Base-by-base conservation (phyloP, 73 alveolate genomes). In the Paramecium biaurelia region DNA sequence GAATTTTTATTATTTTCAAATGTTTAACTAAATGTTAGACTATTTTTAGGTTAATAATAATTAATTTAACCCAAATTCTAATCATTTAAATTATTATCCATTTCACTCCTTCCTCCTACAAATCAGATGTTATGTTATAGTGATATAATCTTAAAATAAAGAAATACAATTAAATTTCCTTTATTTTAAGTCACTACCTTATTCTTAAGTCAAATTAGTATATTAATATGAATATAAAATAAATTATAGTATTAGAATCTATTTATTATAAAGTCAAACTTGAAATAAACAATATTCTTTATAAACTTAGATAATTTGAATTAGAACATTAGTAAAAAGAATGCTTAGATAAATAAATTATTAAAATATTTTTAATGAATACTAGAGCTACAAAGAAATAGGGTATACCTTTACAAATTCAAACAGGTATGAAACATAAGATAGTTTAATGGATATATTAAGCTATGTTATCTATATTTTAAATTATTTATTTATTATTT, bases 401-500 rank as follows among this genome's bases (percentile, higher is more conserved):
- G 84, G 12, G 84, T 32, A 12, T 63, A 30, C 84, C 41, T 26
- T 63, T 9, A 30, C 84, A 63, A 26, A 30, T 26, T 30, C 20
- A 28, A 4, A 26, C 84, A 63, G 84, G 84, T 63, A 63, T 63
- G 28, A 30, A 53, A 63, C 26, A 63, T 63, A 63, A 63, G 47
- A 63, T 63, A 32, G 47, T 63, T 63, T 32, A 30, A 63, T 63
- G 43, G 26, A 63, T 12, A 30, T 63, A 26, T 49, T 20, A 26
- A 24, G 47, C 84, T 32, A 63, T 63, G 26, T 63, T 63, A 63
- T 63, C 41, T 63, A 63, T 63, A 63, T 63, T 63, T 53, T 23
- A 63, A 63, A 63, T 63, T 63, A 63, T 63, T 63, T 5, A 63
- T 63, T 63, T 63, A 63, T 63, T 63, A 63, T 63, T 63, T 63